These are phyloP conservation scores for Pezicula rhizophila DNA, from an alignment of 2,329 filamentous ascomycete species.

Conservation along the genomic window DNA sequence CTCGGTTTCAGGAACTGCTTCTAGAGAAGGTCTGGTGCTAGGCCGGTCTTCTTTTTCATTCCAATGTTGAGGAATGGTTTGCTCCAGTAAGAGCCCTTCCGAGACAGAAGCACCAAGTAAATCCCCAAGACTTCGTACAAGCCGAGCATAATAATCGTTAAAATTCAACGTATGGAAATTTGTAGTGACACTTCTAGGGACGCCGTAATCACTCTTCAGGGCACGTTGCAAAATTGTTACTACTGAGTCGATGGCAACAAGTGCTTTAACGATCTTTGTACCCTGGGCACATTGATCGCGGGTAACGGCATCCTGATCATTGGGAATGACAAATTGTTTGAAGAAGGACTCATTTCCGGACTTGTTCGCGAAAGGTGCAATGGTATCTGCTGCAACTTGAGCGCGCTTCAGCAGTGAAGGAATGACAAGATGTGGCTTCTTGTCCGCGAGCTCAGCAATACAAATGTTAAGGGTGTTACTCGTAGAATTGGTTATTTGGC, in stretches of 20 bases:
- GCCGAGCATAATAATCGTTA: constrained; percentile 72
- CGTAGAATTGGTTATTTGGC: constrained; percentile 33
- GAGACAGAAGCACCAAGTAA: constrained; percentile 75
- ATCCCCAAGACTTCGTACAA: constrained; percentile 70
- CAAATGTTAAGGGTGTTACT: constrained; percentile 68
- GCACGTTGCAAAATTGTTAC: constrained; percentile 69
- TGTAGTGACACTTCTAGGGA: constrained; percentile 45
- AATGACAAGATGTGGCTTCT: constrained; percentile 72
- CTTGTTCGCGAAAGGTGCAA: constrained; percentile 58
- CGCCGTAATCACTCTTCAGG: constrained; percentile 50
- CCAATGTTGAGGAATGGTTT: constrained; percentile 67
- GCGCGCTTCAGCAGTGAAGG: constrained; percentile 74
- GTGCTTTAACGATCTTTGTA: constrained; percentile 71
- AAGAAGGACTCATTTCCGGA: constrained; percentile 58
- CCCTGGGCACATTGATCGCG: constrained; percentile 49
- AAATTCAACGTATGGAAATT: constrained; percentile 74
- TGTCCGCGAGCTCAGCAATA: constrained; percentile 72
- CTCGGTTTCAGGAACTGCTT: not conserved
- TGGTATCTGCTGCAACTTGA: constrained; percentile 59
- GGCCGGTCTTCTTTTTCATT: constrained; percentile 54
- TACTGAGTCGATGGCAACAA: constrained; percentile 71
- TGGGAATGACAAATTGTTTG: constrained; percentile 51
- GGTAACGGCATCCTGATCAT: constrained; percentile 28
- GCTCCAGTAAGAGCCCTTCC: constrained; percentile 74
- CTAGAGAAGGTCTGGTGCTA: constrained; percentile 47